phyloP scores from a whole-genome alignment of 768 basidiomycete species.

The Fistulinella prunicolor region DNA sequence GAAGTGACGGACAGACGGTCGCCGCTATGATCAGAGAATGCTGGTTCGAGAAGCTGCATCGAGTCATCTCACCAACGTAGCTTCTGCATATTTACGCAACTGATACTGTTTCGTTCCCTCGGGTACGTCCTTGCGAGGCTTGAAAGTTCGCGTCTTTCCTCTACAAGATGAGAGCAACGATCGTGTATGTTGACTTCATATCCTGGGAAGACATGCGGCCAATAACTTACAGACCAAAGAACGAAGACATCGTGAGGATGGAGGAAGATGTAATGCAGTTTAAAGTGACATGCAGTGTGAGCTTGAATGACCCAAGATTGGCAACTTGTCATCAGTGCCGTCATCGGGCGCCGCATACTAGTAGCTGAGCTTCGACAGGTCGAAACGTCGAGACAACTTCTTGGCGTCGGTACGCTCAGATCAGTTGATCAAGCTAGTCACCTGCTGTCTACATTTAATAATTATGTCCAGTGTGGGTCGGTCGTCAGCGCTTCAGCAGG shows the following conservation, averaged over 20 bases:
- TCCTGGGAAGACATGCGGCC: not conserved
- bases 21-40: constrained; percentile 13
- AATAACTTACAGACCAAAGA: constrained; percentile 75
- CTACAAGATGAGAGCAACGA: constrained; percentile 37
- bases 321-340: no score
- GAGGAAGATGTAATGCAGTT: constrained; percentile 7
- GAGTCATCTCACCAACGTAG: constrained; percentile 64
- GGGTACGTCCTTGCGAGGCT: constrained; percentile 90
- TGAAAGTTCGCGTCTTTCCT: constrained; percentile 92
- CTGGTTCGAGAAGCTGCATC: not conserved
- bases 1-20: not conserved
- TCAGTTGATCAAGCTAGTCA: not conserved
- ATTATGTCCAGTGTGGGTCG: no score
- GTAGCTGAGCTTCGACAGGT: no score
- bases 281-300: constrained; percentile 1
- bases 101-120: constrained; percentile 98
- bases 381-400: no score
- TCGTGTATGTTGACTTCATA: constrained; percentile 12
- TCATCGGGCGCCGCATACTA: no score
- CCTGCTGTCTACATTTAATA: no score
- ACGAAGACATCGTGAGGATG: constrained; percentile 64
- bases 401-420: not conserved
- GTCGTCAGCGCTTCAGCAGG: no score
- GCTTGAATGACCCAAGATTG: constrained; percentile 13
- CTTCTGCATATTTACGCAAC: constrained; percentile 94